These are phyloP conservation scores for Carex parvula DNA, from an alignment of 176 grass and related monocot genomes.

Conservation along the genomic window DNA sequence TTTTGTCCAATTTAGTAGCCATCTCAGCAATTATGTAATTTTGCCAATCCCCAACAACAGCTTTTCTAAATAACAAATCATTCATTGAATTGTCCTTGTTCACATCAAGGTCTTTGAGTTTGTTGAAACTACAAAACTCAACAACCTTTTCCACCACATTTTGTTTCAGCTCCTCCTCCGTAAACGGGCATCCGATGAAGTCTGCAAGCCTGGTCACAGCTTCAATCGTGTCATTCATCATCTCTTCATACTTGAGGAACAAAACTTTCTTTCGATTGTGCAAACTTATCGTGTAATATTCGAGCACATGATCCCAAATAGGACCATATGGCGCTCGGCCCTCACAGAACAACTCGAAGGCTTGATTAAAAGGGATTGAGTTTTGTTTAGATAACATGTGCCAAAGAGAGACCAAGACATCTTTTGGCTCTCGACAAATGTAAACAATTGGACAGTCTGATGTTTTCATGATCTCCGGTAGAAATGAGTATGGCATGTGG, in stretches of 20 bases:
- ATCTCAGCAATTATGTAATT: no score
- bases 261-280: not conserved
- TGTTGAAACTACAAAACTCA: not conserved
- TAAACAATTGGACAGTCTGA: slow-evolving; percentile 27
- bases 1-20: no score
- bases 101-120: not conserved
- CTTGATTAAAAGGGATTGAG: not conserved
- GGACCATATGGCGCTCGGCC: not conserved
- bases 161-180: not conserved
- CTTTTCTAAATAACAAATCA: not conserved
- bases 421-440: slow-evolving; percentile 45
- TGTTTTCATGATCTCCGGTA: slow-evolving; percentile 1
- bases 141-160: not conserved
- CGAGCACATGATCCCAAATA: not conserved
- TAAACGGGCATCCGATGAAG: not conserved
- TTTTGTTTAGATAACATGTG: not conserved
- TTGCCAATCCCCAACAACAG: not conserved
- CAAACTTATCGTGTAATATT: slow-evolving; percentile 1
- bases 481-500: slow-evolving; percentile 34
- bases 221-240: not conserved
- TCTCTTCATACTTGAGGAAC: slow-evolving; percentile 27
- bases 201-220: not conserved
- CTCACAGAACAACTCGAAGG: not conserved
- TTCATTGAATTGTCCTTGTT: not conserved
- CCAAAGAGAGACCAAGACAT: slow-evolving; percentile 31